phyloP scores from a whole-genome alignment of 1,284 basidiomycete species.

The Filobasidium uniguttulatum region DNA sequence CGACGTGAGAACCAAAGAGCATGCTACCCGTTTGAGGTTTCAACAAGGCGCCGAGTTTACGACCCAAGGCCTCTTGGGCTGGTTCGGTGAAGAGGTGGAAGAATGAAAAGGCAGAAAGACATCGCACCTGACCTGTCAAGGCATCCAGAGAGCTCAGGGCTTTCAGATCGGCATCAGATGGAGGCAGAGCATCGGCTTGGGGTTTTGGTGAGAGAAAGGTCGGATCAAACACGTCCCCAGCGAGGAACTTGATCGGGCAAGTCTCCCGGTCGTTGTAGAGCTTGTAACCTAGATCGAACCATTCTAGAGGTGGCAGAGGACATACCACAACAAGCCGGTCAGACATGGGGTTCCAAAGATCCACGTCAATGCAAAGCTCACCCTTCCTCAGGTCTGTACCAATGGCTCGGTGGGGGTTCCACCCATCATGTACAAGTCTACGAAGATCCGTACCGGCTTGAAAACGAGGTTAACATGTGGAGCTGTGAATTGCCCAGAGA shows the following conservation, averaged over 20 bases:
- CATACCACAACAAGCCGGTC: neutral
- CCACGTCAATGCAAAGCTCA: neutral
- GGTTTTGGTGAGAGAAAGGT: too few relatives aligned
- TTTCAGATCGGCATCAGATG: neutral
- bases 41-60: conserved; percentile 1
- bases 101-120: conserved; percentile 10
- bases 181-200: neutral
- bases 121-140: neutral
- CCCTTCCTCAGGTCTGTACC: conserved; percentile 3
- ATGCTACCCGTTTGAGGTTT: conserved; percentile 3
- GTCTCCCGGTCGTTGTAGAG: conserved; percentile 4
- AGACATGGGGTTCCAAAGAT: neutral
- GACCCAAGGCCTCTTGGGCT: conserved; percentile 2
- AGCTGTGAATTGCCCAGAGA: neutral
- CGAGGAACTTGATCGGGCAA: conserved; percentile 2
- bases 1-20: conserved; percentile 10
- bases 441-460: conserved; percentile 8
- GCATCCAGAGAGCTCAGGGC: neutral
- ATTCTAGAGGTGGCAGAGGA: neutral
- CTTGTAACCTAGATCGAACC: conserved; percentile 10
- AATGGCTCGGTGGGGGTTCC: conserved; percentile 1
- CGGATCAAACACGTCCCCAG: conserved; percentile 1
- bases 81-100: conserved; percentile 9
- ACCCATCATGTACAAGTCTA: conserved; percentile 4
- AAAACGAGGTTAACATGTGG: neutral